phyloP scores from a whole-genome alignment of 306 rosid species.

The Cucumis cinereus region DNA sequence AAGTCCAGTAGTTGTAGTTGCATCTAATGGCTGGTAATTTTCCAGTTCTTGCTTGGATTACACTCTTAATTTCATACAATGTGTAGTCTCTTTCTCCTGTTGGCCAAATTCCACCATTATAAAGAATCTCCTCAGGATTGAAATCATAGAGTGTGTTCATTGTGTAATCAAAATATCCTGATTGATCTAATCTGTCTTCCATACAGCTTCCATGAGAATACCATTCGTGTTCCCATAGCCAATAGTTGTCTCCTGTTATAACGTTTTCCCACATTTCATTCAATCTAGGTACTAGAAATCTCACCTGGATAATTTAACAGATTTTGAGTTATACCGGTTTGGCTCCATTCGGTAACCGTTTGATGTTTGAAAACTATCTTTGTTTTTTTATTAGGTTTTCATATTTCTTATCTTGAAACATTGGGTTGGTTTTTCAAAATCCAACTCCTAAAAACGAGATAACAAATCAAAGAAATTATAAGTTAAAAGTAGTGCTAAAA shows the following conservation, averaged over 20 bases:
- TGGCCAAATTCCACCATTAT: not conserved
- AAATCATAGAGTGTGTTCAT: not conserved
- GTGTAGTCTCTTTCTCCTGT: not conserved
- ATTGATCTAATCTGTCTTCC: not conserved
- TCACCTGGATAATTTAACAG: not conserved
- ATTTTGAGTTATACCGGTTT: no score
- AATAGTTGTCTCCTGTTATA: not conserved
- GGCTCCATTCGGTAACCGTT: no score
- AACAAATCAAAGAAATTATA: no score
- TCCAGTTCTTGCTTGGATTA: not conserved
- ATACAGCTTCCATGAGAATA: not conserved
- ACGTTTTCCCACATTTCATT: not conserved
- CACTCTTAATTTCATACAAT: not conserved
- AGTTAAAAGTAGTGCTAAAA: no score
- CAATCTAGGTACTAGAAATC: not conserved
- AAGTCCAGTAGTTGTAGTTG: not conserved
- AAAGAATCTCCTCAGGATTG: not conserved
- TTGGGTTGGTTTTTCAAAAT: no score
- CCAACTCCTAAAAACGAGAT: no score
- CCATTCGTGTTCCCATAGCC: not conserved
- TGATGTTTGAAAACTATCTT: no score
- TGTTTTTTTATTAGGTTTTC: no score
- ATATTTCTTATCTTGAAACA: no score
- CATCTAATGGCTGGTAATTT: not conserved
- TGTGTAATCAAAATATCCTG: not conserved